Evolutionary conservation across 257 asterid genomes (phyloP).

Genomic region (Ajuga chamaepitys): DNA sequence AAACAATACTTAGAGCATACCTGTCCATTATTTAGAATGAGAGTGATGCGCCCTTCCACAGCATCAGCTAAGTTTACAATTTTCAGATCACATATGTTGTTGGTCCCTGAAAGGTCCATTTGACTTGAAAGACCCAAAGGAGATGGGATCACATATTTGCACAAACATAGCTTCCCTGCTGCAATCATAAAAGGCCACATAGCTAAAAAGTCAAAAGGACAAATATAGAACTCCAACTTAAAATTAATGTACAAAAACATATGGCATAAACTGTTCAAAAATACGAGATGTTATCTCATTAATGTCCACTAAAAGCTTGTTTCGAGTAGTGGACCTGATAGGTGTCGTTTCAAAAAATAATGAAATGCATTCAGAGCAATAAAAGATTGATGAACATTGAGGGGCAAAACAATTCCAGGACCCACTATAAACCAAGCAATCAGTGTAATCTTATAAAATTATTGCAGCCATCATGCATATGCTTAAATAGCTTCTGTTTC

Average conservation of each 20-base stretch:
- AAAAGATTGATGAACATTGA: slow-evolving; percentile 4
- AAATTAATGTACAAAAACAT: not conserved
- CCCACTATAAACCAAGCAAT: not conserved
- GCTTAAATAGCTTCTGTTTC: not conserved
- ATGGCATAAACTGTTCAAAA: not conserved
- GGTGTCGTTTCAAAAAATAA: not conserved
- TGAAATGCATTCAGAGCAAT: not conserved
- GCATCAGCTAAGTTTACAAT: slow-evolving; percentile 72
- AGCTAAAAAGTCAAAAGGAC: slow-evolving; percentile 18
- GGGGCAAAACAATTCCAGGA: not conserved
- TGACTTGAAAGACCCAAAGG: slow-evolving; percentile 27
- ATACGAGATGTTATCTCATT: not conserved
- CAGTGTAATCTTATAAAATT: not conserved
- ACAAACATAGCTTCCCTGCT: slow-evolving; percentile 88
- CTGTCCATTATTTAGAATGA: slow-evolving; percentile 60
- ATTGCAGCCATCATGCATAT: not conserved
- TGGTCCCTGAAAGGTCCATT: slow-evolving; percentile 24
- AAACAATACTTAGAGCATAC: slow-evolving; percentile 27
- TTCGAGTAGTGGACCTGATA: not conserved
- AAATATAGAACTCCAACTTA: not conserved
- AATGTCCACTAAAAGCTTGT: not conserved
- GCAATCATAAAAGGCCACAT: slow-evolving; percentile 22
- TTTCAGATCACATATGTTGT: slow-evolving; percentile 31
- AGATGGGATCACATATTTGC: slow-evolving; percentile 66
- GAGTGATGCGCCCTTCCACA: slow-evolving; percentile 72